A percentile compares a stretch with the other conserved stretches of the same genome.
Evolutionary conservation across 2,329 filamentous ascomycete species (phyloP).

Genomic region (Lojkania enalia): DNA sequence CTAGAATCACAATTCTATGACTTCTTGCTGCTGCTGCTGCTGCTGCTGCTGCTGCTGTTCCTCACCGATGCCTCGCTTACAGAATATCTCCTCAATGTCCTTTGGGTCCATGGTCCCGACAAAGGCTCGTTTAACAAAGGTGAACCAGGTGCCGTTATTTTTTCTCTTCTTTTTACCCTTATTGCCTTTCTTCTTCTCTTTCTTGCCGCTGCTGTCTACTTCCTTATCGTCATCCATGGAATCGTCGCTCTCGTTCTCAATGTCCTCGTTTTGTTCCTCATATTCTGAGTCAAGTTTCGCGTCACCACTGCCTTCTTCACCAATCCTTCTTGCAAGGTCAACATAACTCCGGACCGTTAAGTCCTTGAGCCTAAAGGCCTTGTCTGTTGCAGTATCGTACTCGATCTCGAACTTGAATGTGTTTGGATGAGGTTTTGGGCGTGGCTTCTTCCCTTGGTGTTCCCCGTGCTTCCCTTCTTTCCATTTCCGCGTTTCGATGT

Average conservation of each 20-base stretch:
- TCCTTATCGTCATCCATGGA: slow-evolving; percentile 31
- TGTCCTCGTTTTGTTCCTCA: slow-evolving; percentile 13
- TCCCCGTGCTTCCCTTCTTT: slow-evolving; percentile 67
- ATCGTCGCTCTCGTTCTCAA: slow-evolving; percentile 31
- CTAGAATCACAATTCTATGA: slow-evolving; percentile 10
- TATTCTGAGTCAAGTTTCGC: slow-evolving; percentile 23
- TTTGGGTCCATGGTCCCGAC: slow-evolving; percentile 70
- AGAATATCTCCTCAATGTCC: slow-evolving; percentile 58
- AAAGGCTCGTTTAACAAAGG: slow-evolving; percentile 78
- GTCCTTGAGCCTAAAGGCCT: slow-evolving; percentile 74
- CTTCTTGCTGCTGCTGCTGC: no score
- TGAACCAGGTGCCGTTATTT: slow-evolving; percentile 71
- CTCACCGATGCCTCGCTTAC: neutral
- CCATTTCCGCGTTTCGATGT: slow-evolving; percentile 54
- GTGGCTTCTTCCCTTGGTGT: slow-evolving; percentile 52
- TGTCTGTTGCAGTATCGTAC: slow-evolving; percentile 81
- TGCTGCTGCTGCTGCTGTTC: neutral
- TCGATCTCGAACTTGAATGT: slow-evolving; percentile 78
- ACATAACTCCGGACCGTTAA: slow-evolving; percentile 83
- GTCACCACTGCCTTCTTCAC: slow-evolving; percentile 48
- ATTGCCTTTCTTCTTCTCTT: slow-evolving; percentile 58
- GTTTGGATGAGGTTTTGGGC: slow-evolving; percentile 60
- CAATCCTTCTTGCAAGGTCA: slow-evolving; percentile 78
- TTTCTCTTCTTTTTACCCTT: slow-evolving; percentile 48
- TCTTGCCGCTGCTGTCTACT: slow-evolving; percentile 30